phyloP scores from a whole-genome alignment of 306 rosid species.

The Lablab purpureus region DNA sequence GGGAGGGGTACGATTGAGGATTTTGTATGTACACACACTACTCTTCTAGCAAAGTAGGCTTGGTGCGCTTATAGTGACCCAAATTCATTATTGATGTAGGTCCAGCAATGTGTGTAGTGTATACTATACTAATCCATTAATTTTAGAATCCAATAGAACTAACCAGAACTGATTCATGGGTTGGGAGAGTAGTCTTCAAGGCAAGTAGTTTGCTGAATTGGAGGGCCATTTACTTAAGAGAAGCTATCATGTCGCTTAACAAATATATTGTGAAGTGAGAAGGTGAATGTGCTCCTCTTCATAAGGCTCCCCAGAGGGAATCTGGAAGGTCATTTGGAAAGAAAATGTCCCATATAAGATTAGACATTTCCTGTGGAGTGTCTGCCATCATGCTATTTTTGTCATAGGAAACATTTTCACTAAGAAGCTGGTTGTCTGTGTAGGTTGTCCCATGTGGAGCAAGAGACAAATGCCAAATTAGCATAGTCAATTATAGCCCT shows the following conservation, averaged over 20 bases:
- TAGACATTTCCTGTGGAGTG: not conserved
- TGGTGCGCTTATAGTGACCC: not conserved
- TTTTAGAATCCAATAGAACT: not conserved
- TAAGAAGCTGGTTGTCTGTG: not conserved
- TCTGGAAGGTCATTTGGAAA: not conserved
- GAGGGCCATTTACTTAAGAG: not conserved
- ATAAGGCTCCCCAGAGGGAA: not conserved
- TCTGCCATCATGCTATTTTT: not conserved
- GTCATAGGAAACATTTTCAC: not conserved
- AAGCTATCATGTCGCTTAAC: not conserved
- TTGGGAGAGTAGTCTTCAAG: not conserved
- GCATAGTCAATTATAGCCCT: not conserved
- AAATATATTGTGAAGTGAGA: not conserved
- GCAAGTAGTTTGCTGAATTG: not conserved
- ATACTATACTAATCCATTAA: not conserved
- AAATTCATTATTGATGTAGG: not conserved
- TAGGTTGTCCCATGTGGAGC: not conserved
- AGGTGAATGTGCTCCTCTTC: not conserved
- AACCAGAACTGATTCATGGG: not conserved
- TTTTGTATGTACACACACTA: not conserved
- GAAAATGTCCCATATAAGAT: not conserved
- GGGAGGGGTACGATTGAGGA: not conserved
- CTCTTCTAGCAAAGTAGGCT: not conserved
- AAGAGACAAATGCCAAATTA: not conserved
- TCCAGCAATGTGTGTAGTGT: not conserved